A percentile compares a stretch with the other conserved stretches of the same genome.
Conservation (phyloP, 2,329 filamentous ascomycete species). For the Penicillium sp. region DNA sequence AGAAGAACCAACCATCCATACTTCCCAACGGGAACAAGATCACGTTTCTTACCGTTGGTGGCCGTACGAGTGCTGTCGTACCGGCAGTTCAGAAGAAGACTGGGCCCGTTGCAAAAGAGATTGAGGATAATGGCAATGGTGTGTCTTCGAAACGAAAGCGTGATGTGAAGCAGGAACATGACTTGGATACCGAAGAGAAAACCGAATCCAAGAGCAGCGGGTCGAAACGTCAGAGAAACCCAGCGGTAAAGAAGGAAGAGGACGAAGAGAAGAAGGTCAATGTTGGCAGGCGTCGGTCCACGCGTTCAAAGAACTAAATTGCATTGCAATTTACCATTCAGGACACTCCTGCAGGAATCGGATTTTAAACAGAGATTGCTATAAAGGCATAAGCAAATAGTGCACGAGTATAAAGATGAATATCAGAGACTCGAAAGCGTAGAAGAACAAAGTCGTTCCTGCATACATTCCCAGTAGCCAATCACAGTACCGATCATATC, state of each 20-base stretch:
- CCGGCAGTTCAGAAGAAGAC: constrained; percentile 82
- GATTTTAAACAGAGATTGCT: no score
- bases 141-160: constrained; percentile 32
- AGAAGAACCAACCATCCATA: constrained; percentile 60
- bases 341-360: no score
- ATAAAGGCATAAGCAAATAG: no score
- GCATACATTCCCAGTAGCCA: constrained; percentile 7
- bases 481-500: constrained; percentile 22
- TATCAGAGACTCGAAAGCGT: no score
- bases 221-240: constrained; percentile 21
- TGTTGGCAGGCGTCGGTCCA: constrained; percentile 29
- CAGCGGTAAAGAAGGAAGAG: constrained; percentile 23
- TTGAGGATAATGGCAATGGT: constrained; percentile 29
- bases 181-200: constrained; percentile 22
- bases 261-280: constrained; percentile 15
- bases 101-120: constrained; percentile 52
- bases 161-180: constrained; percentile 27
- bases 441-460: not conserved
- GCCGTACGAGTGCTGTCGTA: constrained; percentile 83
- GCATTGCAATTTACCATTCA: not conserved
- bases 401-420: no score
- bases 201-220: constrained; percentile 24
- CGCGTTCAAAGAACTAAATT: constrained; percentile 21
- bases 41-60: constrained; percentile 80
- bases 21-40: constrained; percentile 83